Conservation (phyloP, 2,329 filamentous ascomycete species). For the Sporothrix protearum region DNA sequence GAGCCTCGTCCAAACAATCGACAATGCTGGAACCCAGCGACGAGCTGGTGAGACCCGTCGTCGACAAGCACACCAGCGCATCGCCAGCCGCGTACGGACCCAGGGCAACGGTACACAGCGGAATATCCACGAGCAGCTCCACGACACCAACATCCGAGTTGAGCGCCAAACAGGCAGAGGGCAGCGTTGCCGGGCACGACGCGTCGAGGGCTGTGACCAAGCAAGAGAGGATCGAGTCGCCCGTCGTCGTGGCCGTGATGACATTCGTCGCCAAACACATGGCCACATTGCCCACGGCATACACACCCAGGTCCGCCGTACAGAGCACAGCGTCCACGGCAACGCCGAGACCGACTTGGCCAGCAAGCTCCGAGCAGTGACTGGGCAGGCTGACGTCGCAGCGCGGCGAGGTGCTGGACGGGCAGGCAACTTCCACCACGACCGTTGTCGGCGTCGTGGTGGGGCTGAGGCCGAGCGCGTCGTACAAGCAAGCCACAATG, state of each 20-base stretch:
- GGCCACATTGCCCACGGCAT: slow-evolving; percentile 27
- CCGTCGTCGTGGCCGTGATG: slow-evolving; percentile 9
- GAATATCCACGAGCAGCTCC: not conserved
- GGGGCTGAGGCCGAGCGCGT: not conserved
- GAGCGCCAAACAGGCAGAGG: slow-evolving; percentile 22
- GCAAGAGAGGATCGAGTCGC: slow-evolving; percentile 22
- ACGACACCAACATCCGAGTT: not conserved
- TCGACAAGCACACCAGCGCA: slow-evolving; percentile 22
- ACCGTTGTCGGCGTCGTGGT: not conserved
- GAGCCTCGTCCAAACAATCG: slow-evolving; percentile 20
- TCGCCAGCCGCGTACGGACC: slow-evolving; percentile 23
- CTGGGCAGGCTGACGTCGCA: slow-evolving; percentile 19
- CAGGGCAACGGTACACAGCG: slow-evolving; percentile 23
- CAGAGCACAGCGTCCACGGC: slow-evolving; percentile 33
- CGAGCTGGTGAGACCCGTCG: not conserved
- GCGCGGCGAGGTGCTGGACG: not conserved
- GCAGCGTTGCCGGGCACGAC: slow-evolving; percentile 25
- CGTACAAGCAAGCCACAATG: slow-evolving; percentile 24
- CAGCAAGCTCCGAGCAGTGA: slow-evolving; percentile 17
- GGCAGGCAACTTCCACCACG: not conserved
- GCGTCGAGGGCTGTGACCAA: slow-evolving; percentile 18
- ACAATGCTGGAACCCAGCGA: slow-evolving; percentile 22
- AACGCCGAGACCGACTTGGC: not conserved
- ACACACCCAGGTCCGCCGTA: slow-evolving; percentile 32
- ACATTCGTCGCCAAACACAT: slow-evolving; percentile 18